Base-by-base conservation (phyloP, 225 moss, liverwort and hornwort species). In the Polytrichum commune region DNA sequence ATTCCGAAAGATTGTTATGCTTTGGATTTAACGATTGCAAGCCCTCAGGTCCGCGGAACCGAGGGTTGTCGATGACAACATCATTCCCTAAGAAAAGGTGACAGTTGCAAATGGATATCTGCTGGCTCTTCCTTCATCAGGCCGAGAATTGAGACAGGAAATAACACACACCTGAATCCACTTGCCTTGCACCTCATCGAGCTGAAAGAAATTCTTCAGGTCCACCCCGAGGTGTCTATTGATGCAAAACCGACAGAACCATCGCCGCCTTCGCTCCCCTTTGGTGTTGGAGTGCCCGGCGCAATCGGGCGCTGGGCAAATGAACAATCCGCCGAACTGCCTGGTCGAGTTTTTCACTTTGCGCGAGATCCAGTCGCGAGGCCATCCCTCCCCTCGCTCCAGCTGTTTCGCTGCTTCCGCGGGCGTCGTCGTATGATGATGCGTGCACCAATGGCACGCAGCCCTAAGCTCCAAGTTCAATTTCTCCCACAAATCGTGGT, bases 331-430 rank as follows among this genome's bases (percentile, higher is more conserved):
- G 5, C 89, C 89, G 22, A 87, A 90, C 71, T 90, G 89, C 18
- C 89, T 76, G 27, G 89, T 90, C 20, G 89, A 90, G 64, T 90
- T 90, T 53, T 90, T 90, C 27, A 90, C 89, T 78, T 90, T 90
- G 0, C 89, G 84, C 30, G 89, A 90, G 35, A 90, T 86, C 89
- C 89, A 90, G 74, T 90, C 89, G 19, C 86, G 83, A 53, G 89
- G 87, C 87, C 89, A 87, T 9, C 75, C 82, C 66, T 90, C 89
- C 27, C 82, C 89, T 18, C 89, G 79, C 58, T 90, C 89, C 70
- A 90, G 87, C 87, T 90, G 89, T 78, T 87, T 90, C 32, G 89
- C 89, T 1, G 89, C 89, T 71, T 90, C 89, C 20, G 87, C 89
- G 32, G 89, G 89, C 26, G 89, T 90, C 1, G 89, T 90, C n/a